Conservation (phyloP, 192 early-diverging fungal species). For the Helicostylum pulchrum region DNA sequence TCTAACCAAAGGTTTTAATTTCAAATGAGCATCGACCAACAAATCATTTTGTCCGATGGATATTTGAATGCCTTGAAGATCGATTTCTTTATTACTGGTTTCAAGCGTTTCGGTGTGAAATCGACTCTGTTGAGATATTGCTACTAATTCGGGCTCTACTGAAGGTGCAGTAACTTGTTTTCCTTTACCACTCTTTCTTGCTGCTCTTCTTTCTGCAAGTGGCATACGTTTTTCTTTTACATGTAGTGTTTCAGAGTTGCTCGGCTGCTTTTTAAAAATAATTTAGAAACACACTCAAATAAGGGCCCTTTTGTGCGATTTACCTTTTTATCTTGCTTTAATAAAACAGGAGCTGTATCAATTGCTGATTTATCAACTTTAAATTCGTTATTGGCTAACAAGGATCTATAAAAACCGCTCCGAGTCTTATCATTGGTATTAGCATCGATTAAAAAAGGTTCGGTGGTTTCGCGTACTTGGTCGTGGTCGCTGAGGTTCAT, state of each 20-base stretch:
- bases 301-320: no score
- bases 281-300: not conserved
- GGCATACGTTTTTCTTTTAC: not conserved
- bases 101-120: slow-evolving; percentile 82
- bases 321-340: not conserved
- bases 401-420: slow-evolving; percentile 31
- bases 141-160: slow-evolving; percentile 47
- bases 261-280: not conserved
- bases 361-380: not conserved
- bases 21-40: slow-evolving; percentile 73
- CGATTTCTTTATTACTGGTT: slow-evolving; percentile 76
- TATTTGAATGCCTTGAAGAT: slow-evolving; percentile 76
- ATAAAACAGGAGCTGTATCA: not conserved
- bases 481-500: slow-evolving; percentile 9
- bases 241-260: no score
- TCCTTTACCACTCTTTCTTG: not conserved
- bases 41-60: slow-evolving; percentile 62
- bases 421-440: slow-evolving; percentile 43
- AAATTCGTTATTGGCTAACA: not conserved
- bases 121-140: slow-evolving; percentile 76
- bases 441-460: slow-evolving; percentile 52
- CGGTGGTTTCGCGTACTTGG: slow-evolving; percentile 47
- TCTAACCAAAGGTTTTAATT: slow-evolving; percentile 69
- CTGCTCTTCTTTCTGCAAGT: slow-evolving; percentile 11
- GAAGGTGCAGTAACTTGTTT: slow-evolving; percentile 25